These are phyloP conservation scores for Debaryomyces fabryi DNA, from an alignment of 1,139 yeast species.

Conservation along the genomic window DNA sequence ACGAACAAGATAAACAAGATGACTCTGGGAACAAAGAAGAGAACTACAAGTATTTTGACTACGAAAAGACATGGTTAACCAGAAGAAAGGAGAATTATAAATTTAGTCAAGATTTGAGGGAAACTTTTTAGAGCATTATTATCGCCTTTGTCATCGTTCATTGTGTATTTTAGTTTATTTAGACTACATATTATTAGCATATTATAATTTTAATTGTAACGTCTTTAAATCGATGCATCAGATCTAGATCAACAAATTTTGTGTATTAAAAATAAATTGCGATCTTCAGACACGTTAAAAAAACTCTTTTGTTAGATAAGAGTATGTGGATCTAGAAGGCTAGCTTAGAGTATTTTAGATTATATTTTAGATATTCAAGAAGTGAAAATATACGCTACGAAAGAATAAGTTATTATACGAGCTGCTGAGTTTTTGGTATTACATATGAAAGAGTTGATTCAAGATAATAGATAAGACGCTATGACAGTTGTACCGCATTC, in stretches of 20 bases:
- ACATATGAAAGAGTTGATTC: not conserved
- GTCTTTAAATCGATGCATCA: not conserved
- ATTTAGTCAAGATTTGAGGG: conserved; percentile 28
- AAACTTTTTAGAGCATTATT: conserved; percentile 15
- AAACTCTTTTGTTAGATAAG: conserved; percentile 3
- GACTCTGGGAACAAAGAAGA: conserved; percentile 36
- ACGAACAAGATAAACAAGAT: conserved; percentile 19
- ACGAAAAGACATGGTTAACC: conserved; percentile 86
- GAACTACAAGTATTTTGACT: conserved; percentile 85
- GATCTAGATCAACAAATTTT: conserved; percentile 5
- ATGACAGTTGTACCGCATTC: conserved; percentile 3
- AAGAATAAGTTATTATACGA: not conserved
- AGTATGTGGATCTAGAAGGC: conserved; percentile 1
- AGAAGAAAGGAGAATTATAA: conserved; percentile 74
- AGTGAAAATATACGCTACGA: not conserved
- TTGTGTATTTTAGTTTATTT: conserved; percentile 6
- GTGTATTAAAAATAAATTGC: conserved; percentile 6
- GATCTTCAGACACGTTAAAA: not conserved
- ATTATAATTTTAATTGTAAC: not conserved
- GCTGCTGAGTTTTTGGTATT: not conserved
- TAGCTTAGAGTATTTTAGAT: not conserved
- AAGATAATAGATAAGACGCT: not conserved
- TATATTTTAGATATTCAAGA: not conserved
- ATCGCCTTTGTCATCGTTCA: not conserved
- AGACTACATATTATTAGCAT: conserved; percentile 6